Base-by-base conservation (phyloP, 2,329 filamentous ascomycete species). In the Fusarium sp. region DNA sequence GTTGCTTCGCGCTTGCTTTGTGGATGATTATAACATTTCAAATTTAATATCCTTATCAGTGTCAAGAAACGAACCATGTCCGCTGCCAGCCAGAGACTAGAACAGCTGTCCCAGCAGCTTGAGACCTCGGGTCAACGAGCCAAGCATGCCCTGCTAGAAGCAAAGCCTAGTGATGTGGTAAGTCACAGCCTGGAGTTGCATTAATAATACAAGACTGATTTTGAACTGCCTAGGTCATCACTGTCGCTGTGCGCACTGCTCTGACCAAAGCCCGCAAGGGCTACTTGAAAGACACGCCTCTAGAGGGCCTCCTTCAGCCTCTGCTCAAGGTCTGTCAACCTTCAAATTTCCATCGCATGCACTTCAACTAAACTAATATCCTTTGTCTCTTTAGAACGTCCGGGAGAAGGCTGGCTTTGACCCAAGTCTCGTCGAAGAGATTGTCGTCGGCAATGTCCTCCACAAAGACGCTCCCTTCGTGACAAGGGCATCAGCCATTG, bases 391-490 rank as follows among this genome's bases (percentile, higher is more conserved):
- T 2, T 30, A 52, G 48, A 52, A 52, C 2, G 48, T 52, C 2
- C 48, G 48, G 6, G 48, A 52, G 6, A 52, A 52, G 27, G 48
- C 48, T 30, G 25, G 25, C 16, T n/a, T 30, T 8, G 48, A 52
- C 10, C 25, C 25, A 7, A 30, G 6, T 10, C 48, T 52, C 1
- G 25, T 52, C 48, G 48, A 52, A 52, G 48, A 52, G 27, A 52
- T 52, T n/a, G 48, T 52, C 25, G 25, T 52, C 48, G 48, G 48
- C 9, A 52, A 52, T 30, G 48, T 52, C 25, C 48, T 52, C 48
- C 48, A 52, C 48, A 52, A 52, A 30, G 48, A 52, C 3, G 48
- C 48, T 3, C 48, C 48, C 18, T 52, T 52, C 6, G 48, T 52
- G 1, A 52, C 48, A n/a, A 30, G 48, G 18, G 48, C 48, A 30